Evolutionary conservation across 306 rosid species (phyloP), one percentile per base, ranked within the genome.

Genomic region (Dalbergia cultrata): DNA sequence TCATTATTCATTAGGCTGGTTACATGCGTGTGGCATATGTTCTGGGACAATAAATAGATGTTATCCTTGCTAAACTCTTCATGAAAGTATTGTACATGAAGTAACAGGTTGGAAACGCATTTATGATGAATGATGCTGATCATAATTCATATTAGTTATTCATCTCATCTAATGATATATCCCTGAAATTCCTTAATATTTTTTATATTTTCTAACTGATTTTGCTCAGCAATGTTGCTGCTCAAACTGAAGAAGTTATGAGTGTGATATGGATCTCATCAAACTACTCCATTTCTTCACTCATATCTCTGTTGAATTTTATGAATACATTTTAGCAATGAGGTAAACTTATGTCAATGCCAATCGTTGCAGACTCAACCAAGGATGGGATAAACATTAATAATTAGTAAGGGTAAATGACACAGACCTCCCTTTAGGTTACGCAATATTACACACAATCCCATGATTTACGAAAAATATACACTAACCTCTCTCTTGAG

Each of bases 111-210:
- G 56, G 78, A 44, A 54, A 44, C 67, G 66, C 77, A 68, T 61
- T 79, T 52, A 44, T 79, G 61, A 78, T 78, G 12, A 22, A 66
- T 47, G 72, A 67, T 72, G 17, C 72, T 37, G 37, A 57, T 58
- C 60, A 56, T 26, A 26, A 26, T 26, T 26, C 31, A 26, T 64
- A 49, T 70, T 17, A 6, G 47, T 54, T 37, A 35, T 63, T 64
- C 34, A 70, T 70, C 77, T 62, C 61, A 21, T 22, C 6, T 9
- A 65, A 67, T 21, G 19, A 16, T 56, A 26, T 44, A 3, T 58
- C 17, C 70, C 77, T 35, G 52, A 78, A 65, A 21, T n/a, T 69
- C 61, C 62, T 57, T 64, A 57, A 35, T 35, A n/a, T 49, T 68
- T 47, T 61, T 49, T 44, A 26, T 34, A 8, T 17, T 26, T 72